Base-by-base conservation (phyloP, 805 yeast species). In the Pichia eremophila region DNA sequence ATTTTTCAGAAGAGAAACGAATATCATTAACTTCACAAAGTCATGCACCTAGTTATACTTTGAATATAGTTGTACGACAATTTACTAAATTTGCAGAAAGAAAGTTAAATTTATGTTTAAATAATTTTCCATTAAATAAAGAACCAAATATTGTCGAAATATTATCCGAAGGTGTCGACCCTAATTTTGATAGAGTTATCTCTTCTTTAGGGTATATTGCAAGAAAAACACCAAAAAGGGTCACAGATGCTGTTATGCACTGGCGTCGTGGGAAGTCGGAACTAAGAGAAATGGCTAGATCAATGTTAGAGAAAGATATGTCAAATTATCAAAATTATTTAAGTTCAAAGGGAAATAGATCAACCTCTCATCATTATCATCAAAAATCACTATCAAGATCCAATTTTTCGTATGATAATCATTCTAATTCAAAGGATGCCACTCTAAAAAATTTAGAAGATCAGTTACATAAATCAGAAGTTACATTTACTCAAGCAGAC, bases 221-320 rank as follows among this genome's bases (percentile, higher is more conserved):
- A 1, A 75, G 88, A 48, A 74, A 83, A 27, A 86, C 88, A 54
- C 97, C 98, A 0, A 90, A 88, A 59, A 95, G 96, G 0, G 96
- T 93, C 1, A 89, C 95, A 34, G 99, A 93, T 63, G 88, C 95
- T 8, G 95, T 93, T 50, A 90, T 93, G 98, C 90, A 86, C 61
- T 93, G 99, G 99, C 75, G 98, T 51, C 87, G 91, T 62, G 79
- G 91, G 2, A 93, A 93, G 63, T 81, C 95, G 14, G 98, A 91
- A 57, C 82, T 85, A 4, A 87, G 95, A 2, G 77, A 78, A 29
- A 69, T 75, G 64, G 79, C 84, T 1, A 73, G 80, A 5, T 71
- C 78, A 18, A 74, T 73, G 39, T 71, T 74, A 15, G 80, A 77
- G 44, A 70, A 62, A 47, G 69, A 63, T 43, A 49, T 64, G 40